phyloP scores from a whole-genome alignment of 2,329 filamentous ascomycete genomes.

The Lachnellula subtilissima region DNA sequence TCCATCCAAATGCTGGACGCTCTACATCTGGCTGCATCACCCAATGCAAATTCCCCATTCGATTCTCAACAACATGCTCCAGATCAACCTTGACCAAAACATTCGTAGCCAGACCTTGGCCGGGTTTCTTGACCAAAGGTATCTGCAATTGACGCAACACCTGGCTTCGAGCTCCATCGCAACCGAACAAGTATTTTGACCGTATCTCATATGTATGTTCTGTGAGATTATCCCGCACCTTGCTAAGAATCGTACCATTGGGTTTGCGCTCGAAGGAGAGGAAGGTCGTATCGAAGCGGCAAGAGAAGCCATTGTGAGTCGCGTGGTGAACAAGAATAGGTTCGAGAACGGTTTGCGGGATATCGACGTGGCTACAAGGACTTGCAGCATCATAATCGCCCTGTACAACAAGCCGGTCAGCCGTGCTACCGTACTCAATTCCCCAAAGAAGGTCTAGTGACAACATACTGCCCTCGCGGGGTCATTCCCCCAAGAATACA shows the following conservation, averaged over 20 bases:
- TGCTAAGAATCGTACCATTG: constrained; percentile 28
- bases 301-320: constrained; percentile 36
- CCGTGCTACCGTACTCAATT: neutral
- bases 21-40: constrained; percentile 50
- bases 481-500: constrained; percentile 48
- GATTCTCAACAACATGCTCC: constrained; percentile 41
- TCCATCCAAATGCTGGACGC: constrained; percentile 47
- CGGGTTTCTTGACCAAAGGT: constrained; percentile 40
- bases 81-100: constrained; percentile 48
- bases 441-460: neutral
- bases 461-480: constrained; percentile 37
- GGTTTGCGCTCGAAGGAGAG: constrained; percentile 27
- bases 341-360: constrained; percentile 46
- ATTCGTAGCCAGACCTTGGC: constrained; percentile 46
- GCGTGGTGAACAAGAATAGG: constrained; percentile 42
- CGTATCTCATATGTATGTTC: constrained; percentile 40
- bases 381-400: constrained; percentile 40
- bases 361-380: constrained; percentile 39
- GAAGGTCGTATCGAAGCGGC: constrained; percentile 40
- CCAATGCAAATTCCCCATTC: constrained; percentile 58
- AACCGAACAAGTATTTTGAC: constrained; percentile 55
- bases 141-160: constrained; percentile 43
- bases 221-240: constrained; percentile 35
- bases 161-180: constrained; percentile 47
- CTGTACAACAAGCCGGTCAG: constrained; percentile 20